Evolutionary conservation across 2,329 filamentous ascomycete genomes (phyloP).

Genomic region (Stachybotrys echinatus): DNA sequence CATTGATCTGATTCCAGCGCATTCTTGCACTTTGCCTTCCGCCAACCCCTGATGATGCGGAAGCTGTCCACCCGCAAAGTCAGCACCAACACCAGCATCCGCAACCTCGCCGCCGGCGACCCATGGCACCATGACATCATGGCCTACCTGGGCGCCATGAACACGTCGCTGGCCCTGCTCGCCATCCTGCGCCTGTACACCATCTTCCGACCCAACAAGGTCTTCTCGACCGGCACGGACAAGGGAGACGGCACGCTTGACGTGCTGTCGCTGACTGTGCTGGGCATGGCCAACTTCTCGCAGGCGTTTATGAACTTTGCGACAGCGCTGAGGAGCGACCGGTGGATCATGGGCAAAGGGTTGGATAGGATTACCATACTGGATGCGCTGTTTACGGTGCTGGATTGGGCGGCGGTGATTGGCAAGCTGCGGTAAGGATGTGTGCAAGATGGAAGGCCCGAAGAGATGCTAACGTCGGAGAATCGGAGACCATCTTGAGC

Average conservation of each 20-base stretch:
- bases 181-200: constrained; percentile 13
- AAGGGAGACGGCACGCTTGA: constrained; percentile 11
- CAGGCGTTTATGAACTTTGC: constrained; percentile 18
- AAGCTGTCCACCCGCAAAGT: constrained; percentile 10
- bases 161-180: constrained; percentile 13
- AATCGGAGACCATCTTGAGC: too few species aligned
- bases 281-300: constrained; percentile 16
- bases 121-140: constrained; percentile 18
- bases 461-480: too few species aligned
- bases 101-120: constrained; percentile 8
- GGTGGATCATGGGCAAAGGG: constrained; percentile 21
- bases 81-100: constrained; percentile 6
- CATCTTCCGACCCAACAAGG: constrained; percentile 3
- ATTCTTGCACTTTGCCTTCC: constrained; percentile 12
- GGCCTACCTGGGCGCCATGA: constrained; percentile 16
- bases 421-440: neutral
- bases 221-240: constrained; percentile 7
- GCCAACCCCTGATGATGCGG: constrained; percentile 9
- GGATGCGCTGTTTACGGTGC: constrained; percentile 14
- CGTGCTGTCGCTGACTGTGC: constrained; percentile 13
- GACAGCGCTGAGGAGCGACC: constrained; percentile 5
- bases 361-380: constrained; percentile 16
- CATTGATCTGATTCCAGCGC: constrained; percentile 6
- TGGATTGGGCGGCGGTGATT: constrained; percentile 11
- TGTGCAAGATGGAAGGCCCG: too few species aligned